phyloP scores from a whole-genome alignment of 495 filamentous ascomycete genomes.

The Chaetomium tenue region DNA sequence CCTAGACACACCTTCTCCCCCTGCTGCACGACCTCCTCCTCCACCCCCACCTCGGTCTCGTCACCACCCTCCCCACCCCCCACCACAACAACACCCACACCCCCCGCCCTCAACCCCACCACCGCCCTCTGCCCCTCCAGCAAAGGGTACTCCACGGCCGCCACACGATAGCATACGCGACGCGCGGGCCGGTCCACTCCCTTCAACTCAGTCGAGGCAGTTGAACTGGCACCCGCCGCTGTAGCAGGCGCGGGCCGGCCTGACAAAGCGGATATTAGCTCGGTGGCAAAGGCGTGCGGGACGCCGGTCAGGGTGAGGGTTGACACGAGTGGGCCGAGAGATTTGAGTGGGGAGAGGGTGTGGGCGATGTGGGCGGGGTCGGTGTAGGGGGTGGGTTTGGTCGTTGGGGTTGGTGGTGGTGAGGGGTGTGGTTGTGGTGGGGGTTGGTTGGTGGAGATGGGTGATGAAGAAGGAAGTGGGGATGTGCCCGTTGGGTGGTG shows the following conservation, averaged over 20 bases:
- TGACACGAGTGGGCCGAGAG: conserved; percentile 25
- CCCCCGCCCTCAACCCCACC: neutral
- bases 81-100: no score
- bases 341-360: conserved; percentile 29
- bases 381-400: conserved; percentile 22
- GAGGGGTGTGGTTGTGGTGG: neutral
- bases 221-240: no score
- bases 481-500: no score
- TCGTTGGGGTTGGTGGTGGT: neutral
- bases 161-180: neutral
- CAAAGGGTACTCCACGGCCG: conserved; percentile 4
- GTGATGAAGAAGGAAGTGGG: neutral
- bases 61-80: neutral
- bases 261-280: neutral
- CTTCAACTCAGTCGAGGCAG: no score
- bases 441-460: neutral
- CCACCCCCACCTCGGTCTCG: neutral
- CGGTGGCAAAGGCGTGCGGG: conserved; percentile 22
- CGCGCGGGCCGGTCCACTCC: no score
- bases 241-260: no score
- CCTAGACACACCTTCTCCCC: no score
- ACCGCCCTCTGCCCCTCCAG: conserved; percentile 5
- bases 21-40: neutral
- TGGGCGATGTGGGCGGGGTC: conserved; percentile 19
- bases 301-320: conserved; percentile 30